Percentiles rank a stretch among this genome's conserved stretches.
Conservation (phyloP, 2,329 filamentous ascomycete species). For the Trichoderma breve region DNA sequence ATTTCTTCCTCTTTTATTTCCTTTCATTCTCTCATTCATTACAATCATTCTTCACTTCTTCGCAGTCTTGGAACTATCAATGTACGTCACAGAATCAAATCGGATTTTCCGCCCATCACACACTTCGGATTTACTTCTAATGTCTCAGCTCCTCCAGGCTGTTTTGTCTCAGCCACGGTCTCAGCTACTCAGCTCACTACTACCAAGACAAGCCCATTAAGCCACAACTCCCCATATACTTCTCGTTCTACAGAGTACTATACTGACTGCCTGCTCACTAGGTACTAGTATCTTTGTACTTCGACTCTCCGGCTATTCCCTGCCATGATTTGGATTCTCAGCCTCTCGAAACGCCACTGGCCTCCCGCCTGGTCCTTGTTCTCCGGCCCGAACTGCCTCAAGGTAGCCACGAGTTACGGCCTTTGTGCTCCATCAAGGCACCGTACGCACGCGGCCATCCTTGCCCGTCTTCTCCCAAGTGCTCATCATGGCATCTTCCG, state of each 20-base stretch:
- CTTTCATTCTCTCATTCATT: neutral
- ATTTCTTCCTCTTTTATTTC: neutral
- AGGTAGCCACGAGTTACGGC: neutral
- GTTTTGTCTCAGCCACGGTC: neutral
- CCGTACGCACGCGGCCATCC: neutral
- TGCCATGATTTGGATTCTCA: neutral
- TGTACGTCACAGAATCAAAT: neutral
- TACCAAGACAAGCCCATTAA: neutral
- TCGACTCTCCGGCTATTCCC: neutral
- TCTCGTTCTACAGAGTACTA: neutral
- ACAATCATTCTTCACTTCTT: neutral
- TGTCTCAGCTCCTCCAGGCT: neutral
- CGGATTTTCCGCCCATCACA: neutral
- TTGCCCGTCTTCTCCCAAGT: neutral
- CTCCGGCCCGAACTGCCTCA: neutral
- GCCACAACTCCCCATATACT: neutral
- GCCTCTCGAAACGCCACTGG: neutral
- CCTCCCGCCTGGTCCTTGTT: neutral
- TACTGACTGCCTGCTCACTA: neutral
- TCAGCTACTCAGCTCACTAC: neutral
- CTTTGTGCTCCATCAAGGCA: neutral
- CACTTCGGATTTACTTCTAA: neutral
- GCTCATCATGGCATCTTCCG: neutral
- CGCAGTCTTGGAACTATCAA: neutral
- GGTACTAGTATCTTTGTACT: neutral